Base-by-base conservation (phyloP, 164 flowering plant genomes). In the Akebia trifoliata region DNA sequence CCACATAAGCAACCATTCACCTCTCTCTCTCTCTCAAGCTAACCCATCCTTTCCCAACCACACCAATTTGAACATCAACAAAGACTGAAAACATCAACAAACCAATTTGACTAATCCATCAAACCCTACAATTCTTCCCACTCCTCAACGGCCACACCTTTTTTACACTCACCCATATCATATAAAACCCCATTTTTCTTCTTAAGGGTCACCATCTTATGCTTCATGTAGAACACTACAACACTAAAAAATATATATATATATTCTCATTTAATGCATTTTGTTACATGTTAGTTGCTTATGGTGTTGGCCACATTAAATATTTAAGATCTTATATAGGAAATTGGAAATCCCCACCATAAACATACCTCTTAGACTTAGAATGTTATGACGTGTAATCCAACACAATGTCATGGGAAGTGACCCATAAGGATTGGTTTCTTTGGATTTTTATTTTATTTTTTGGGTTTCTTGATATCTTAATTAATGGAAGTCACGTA, bases 31-130 rank as follows among this genome's bases (percentile, higher is more conserved):
- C 38, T 49, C 20, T 28, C 56, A 62, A 62, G 71, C 53, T 62
- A 62, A 51, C 43, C 71, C 50, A 68, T 68, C 67, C 55, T 57
- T 61, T 70, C 75, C 58, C 54, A 65, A 71, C 75, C 61, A 71
- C 58, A 68, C 52, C 56, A 44, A 54, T 62, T 66, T 72, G 49
- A 50, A 63, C 75, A 50, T 56, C 54, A 62, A 64, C 60, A 63
- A 10, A 44, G 60, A 35, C 50, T 59, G 57, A 71, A 67, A 70
- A 53, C 61, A 62, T 50, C 65, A 67, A 70, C 55, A 61, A 70
- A 64, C 70, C 46, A 51, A 50, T 56, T 65, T 65, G 66, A 59
- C 67, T 56, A 22, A 39, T 53, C 49, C 65, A 43, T 61, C 57
- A 51, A 29, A 50, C 38, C 47, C 49, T 43, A n/a, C n/a, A n/a